phyloP scores from a whole-genome alignment of 1,284 basidiomycete species.

The Inonotus obliquus region DNA sequence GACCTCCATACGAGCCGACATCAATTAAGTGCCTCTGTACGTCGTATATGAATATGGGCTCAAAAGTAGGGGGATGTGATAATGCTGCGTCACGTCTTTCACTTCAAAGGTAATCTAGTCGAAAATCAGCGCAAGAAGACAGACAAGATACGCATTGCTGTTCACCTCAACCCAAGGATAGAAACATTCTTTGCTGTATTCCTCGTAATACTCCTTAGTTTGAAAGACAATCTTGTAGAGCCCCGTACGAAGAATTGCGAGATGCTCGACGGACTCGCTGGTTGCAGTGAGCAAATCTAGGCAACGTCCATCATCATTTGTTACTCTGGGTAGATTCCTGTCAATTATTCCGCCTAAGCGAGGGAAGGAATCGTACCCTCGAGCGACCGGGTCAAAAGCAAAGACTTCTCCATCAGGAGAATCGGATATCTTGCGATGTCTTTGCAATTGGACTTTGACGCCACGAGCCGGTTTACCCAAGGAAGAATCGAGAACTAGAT shows the following conservation, averaged over 20 bases:
- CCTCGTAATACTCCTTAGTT: slow-evolving; percentile 78
- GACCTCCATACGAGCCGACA: too few relatives aligned
- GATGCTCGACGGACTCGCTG: slow-evolving; percentile 12
- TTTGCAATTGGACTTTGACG: slow-evolving; percentile 30
- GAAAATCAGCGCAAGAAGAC: background rate
- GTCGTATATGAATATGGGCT: slow-evolving; percentile 93
- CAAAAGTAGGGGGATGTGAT: slow-evolving; percentile 88
- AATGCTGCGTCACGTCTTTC: slow-evolving; percentile 69
- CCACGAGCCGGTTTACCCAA: slow-evolving; percentile 38
- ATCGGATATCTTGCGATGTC: slow-evolving; percentile 20
- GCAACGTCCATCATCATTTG: slow-evolving; percentile 17
- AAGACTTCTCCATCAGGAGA: slow-evolving; percentile 14
- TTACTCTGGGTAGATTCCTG: background rate
- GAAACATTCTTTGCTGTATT: slow-evolving; percentile 60
- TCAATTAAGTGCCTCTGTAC: slow-evolving; percentile 16
- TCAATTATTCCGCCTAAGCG: background rate
- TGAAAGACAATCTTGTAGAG: slow-evolving; percentile 84
- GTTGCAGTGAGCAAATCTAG: slow-evolving; percentile 14
- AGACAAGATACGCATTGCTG: background rate
- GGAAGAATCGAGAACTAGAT: slow-evolving; percentile 43
- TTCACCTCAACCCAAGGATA: slow-evolving; percentile 85
- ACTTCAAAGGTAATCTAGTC: slow-evolving; percentile 73
- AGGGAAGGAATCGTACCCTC: slow-evolving; percentile 28
- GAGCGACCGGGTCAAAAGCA: slow-evolving; percentile 28
- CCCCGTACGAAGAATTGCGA: slow-evolving; percentile 29